Conservation (phyloP, 768 basidiomycete genomes). For the Hysterangium stoloniferum region DNA sequence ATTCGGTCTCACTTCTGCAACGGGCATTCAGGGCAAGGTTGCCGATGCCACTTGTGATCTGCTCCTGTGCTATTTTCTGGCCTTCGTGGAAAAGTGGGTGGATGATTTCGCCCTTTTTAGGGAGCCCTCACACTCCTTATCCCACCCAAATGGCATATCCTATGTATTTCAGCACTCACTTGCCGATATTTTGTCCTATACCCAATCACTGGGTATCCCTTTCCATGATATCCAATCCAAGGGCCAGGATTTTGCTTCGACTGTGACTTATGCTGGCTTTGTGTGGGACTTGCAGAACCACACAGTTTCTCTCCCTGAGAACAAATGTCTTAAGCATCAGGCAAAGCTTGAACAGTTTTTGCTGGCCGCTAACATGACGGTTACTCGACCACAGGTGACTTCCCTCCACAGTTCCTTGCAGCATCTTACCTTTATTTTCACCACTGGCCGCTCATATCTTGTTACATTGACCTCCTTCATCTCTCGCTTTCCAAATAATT, state of each 20-base stretch:
- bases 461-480: conserved; percentile 24
- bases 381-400: not conserved
- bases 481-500: conserved; percentile 17
- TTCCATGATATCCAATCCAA: not conserved
- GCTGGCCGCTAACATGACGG: not conserved
- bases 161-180: not conserved
- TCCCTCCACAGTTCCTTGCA: conserved; percentile 17
- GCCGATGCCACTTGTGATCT: conserved; percentile 26
- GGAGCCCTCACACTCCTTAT: conserved; percentile 1
- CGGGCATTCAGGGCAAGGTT: conserved; percentile 24
- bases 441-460: conserved; percentile 24
- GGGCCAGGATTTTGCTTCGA: not conserved
- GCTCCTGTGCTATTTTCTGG: conserved; percentile 12
- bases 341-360: not conserved
- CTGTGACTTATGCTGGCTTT: not conserved
- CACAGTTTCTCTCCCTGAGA: not conserved
- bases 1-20: conserved; percentile 23
- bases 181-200: not conserved
- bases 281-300: not conserved
- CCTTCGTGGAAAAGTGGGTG: conserved; percentile 27
- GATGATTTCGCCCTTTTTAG: conserved; percentile 30
- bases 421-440: conserved; percentile 28
- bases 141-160: not conserved
- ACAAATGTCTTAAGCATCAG: conserved; percentile 3
- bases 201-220: not conserved